Conservation (phyloP, 108 stramenopile species). For the Stephanodiscus minutulus region DNA sequence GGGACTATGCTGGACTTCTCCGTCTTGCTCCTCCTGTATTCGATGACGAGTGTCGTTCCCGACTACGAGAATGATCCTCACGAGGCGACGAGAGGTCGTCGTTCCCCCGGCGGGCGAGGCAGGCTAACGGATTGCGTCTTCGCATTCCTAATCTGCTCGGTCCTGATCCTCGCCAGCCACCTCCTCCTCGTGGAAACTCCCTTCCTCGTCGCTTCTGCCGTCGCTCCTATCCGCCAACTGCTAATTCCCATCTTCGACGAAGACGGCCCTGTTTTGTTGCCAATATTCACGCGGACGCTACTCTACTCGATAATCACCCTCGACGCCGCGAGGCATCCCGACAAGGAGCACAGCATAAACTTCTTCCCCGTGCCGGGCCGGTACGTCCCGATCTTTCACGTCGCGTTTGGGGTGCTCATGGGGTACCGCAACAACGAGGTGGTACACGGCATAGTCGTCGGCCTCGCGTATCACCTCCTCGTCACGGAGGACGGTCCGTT, state of each 20-base stretch:
- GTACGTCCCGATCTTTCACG: slow-evolving; percentile 43
- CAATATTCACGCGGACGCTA: slow-evolving; percentile 41
- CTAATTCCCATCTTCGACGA: neutral
- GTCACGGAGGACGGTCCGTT: slow-evolving; percentile 25
- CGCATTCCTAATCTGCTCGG: slow-evolving; percentile 26
- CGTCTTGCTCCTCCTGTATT: slow-evolving; percentile 34
- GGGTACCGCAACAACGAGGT: slow-evolving; percentile 43
- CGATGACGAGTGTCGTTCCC: slow-evolving; percentile 21
- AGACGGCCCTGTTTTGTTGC: slow-evolving; percentile 7
- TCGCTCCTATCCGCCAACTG: neutral
- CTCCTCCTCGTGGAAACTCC: slow-evolving; percentile 33
- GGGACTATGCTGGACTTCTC: slow-evolving; percentile 35
- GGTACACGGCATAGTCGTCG: slow-evolving; percentile 35
- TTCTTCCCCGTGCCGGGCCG: slow-evolving; percentile 45
- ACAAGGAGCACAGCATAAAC: slow-evolving; percentile 31
- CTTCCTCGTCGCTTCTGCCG: slow-evolving; percentile 11
- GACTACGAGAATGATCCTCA: slow-evolving; percentile 40
- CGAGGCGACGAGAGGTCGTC: slow-evolving; percentile 7
- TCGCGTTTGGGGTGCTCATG: slow-evolving; percentile 34
- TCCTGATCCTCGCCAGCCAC: slow-evolving; percentile 32
- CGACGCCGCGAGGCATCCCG: slow-evolving; percentile 24
- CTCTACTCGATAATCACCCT: slow-evolving; percentile 39
- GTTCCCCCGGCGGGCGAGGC: slow-evolving; percentile 9
- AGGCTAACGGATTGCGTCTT: slow-evolving; percentile 30
- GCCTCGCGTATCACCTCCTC: slow-evolving; percentile 17